Evolutionary conservation across 352 stramenopile genomes (phyloP), one percentile per base, ranked within the genome.

Genomic region (Plasmopara halstedii): DNA sequence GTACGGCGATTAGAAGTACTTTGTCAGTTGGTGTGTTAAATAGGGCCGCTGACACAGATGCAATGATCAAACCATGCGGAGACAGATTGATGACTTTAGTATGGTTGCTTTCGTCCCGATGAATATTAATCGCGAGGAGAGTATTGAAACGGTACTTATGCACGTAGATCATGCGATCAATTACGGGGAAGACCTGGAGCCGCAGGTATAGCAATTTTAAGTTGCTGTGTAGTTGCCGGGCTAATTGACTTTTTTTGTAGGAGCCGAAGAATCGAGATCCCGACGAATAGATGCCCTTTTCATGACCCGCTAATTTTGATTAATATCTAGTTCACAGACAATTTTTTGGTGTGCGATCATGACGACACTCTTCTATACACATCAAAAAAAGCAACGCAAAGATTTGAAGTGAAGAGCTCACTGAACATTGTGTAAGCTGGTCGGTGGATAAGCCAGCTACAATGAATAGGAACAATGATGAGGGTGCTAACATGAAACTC

Each of bases 41-140:
- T 43, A 50, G 19, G 26, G 54, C 26, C 54, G 27, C 6, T 42
- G 41, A 38, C 38, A 44, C 8, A 46, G 15, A 8, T 35, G 11
- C 7, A 6, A 13, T 6, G n/a, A 14, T 35, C 31, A n/a, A n/a
- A n/a, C n/a, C n/a, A n/a, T n/a, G 2, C 54, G 29, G 48, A 25
- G 19, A 23, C 23, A 93, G 82, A 89, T 93, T 49, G 91, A 89
- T 40, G 94, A 98, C 77, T 98, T 97, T 64, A 96, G 83, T 51
- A 97, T 99, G 91, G 94, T 99, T 15, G 86, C 85, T 8, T 99
- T 98, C 58, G 70, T 98, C n/a, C 92, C 95, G 2, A 88, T 99
- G 59, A 97, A 98, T 65, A 95, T 98, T 37, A 94, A 78, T 33
- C 84, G 97, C 44, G 96, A 99, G 63, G 92, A 98, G 41, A 98